Evolutionary conservation across 1,284 basidiomycete species (phyloP).

Genomic region (Puccinia hordei): DNA sequence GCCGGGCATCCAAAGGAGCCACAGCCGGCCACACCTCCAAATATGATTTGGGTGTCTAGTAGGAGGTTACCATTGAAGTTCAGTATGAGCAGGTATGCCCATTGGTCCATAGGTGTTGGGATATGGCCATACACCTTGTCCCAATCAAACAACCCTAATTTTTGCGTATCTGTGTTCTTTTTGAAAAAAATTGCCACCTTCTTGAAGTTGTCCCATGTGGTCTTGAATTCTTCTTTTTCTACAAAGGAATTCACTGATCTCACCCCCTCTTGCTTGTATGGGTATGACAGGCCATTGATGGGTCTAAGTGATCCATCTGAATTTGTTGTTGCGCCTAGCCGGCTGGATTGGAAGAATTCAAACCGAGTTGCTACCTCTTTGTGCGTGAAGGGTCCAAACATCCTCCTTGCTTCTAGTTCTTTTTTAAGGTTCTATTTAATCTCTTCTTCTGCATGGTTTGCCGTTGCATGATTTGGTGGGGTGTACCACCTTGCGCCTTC

Average conservation of each 20-base stretch:
- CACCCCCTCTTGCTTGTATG: neutral
- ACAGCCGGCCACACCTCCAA: neutral
- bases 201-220: constrained; percentile 4
- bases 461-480: neutral
- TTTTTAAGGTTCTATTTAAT: neutral
- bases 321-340: neutral
- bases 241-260: constrained; percentile 12
- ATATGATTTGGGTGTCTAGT: constrained; percentile 4
- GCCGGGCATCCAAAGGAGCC: neutral
- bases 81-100: neutral
- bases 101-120: neutral
- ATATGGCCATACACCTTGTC: neutral
- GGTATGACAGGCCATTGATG: neutral
- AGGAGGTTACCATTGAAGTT: neutral
- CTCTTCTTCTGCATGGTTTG: neutral
- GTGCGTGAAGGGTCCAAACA: neutral
- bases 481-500: neutral
- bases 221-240: neutral
- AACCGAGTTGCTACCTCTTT: neutral
- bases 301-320: neutral
- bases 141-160: too few species aligned
- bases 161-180: too few species aligned
- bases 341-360: neutral
- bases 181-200: neutral
- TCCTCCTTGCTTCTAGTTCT: neutral